These are phyloP conservation scores for Dactylella cylindrospora DNA, from an alignment of 2,329 filamentous ascomycete genomes.

Conservation along the genomic window DNA sequence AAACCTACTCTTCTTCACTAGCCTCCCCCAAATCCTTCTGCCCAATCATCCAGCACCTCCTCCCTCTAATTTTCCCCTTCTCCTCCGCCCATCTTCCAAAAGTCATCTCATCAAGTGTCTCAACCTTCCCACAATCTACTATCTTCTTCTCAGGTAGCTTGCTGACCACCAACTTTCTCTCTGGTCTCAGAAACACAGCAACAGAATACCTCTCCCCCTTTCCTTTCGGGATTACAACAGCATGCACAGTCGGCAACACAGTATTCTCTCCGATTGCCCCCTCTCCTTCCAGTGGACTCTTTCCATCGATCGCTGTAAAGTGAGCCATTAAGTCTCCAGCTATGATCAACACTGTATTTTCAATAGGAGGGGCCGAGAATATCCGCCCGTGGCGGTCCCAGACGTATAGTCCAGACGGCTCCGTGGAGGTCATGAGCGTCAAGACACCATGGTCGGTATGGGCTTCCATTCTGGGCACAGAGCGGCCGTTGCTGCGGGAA, in stretches of 20 bases:
- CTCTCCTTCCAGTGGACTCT: slow-evolving; percentile 9
- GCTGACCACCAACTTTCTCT: slow-evolving; percentile 25
- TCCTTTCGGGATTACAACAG: slow-evolving; percentile 25
- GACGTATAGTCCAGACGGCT: slow-evolving; percentile 34
- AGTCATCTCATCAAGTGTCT: slow-evolving; percentile 16
- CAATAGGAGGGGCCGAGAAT: slow-evolving; percentile 32
- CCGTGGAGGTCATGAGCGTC: slow-evolving; percentile 33
- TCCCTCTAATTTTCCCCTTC: slow-evolving; percentile 24
- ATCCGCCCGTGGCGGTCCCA: slow-evolving; percentile 31
- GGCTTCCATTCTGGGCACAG: slow-evolving; percentile 25
- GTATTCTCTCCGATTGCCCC: slow-evolving; percentile 11
- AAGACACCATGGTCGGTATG: slow-evolving; percentile 42
- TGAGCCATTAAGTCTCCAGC: slow-evolving; percentile 32
- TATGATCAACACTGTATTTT: slow-evolving; percentile 26
- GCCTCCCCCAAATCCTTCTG: slow-evolving; percentile 5
- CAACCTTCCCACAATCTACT: slow-evolving; percentile 4
- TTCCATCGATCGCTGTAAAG: slow-evolving; percentile 22
- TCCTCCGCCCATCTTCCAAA: slow-evolving; percentile 40
- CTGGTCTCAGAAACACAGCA: slow-evolving; percentile 38
- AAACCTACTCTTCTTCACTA: too few relatives aligned
- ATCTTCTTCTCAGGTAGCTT: background rate
- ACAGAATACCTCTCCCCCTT: slow-evolving; percentile 26
- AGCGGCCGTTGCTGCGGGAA: slow-evolving; percentile 1
- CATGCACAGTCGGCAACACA: slow-evolving; percentile 29
- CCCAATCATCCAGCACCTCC: slow-evolving; percentile 41